Conservation (phyloP, 176 grass and related monocot species). For the Themeda triandra region DNA sequence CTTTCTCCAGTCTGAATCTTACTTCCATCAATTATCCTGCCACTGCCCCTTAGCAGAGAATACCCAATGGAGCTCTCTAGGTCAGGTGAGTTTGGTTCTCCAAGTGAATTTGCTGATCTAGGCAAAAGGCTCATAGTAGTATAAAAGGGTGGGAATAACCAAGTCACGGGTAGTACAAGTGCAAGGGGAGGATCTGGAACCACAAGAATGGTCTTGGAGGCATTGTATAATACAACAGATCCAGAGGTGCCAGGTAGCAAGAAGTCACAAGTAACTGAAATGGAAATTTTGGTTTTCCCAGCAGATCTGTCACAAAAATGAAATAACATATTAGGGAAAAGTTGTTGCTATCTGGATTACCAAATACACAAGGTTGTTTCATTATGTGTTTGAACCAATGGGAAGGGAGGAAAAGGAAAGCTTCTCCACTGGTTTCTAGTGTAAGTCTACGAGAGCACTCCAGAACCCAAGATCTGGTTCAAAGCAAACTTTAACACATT, state of each 20-base stretch:
- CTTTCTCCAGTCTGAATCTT: conserved; percentile 76
- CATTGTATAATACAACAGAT: conserved; percentile 59
- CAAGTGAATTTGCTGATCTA: conserved; percentile 43
- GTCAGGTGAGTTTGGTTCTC: conserved; percentile 36
- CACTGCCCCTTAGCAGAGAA: conserved; percentile 60
- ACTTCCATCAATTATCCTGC: conserved; percentile 60
- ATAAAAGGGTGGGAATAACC: conserved; percentile 89
- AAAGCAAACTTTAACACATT: not conserved
- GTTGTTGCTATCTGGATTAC: conserved; percentile 1
- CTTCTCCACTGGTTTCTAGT: not conserved
- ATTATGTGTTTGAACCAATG: conserved; percentile 10
- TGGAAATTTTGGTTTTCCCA: conserved; percentile 76
- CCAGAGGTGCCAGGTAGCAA: conserved; percentile 55
- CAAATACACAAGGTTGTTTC: not conserved
- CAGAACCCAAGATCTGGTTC: not conserved
- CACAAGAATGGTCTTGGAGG: conserved; percentile 71
- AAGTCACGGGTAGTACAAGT: conserved; percentile 73
- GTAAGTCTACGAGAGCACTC: not conserved
- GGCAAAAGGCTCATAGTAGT: conserved; percentile 66
- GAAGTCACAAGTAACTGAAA: conserved; percentile 82
- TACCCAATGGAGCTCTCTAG: conserved; percentile 47
- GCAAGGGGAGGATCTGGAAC: conserved; percentile 85
- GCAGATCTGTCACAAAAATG: conserved; percentile 58
- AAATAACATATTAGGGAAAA: conserved; percentile 27
- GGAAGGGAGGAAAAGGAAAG: not conserved